phyloP scores from a whole-genome alignment of 2,329 filamentous ascomycete genomes.

The Pyricularia grisea region DNA sequence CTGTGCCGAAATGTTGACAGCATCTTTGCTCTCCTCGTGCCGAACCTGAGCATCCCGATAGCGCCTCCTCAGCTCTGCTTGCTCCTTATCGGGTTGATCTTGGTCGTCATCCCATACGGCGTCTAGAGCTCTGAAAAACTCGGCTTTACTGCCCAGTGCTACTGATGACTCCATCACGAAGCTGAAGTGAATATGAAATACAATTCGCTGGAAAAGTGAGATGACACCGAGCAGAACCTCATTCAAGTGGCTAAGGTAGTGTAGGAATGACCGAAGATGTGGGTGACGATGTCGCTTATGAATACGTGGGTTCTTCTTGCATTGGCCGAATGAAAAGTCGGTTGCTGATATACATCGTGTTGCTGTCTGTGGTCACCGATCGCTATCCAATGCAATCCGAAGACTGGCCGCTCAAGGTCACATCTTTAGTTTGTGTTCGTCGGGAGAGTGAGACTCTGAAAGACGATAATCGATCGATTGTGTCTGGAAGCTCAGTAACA shows the following conservation, averaged over 20 bases:
- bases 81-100: constrained; percentile 20
- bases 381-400: background rate
- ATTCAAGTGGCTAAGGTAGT: background rate
- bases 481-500: too few relatives aligned
- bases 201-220: background rate
- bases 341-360: background rate
- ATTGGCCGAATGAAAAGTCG: background rate
- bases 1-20: background rate
- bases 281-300: background rate
- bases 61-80: constrained; percentile 21
- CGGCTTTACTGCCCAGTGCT: constrained; percentile 27
- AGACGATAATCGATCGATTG: background rate
- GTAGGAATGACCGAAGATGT: background rate
- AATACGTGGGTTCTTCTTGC: background rate
- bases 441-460: background rate
- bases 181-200: background rate
- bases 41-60: constrained; percentile 8
- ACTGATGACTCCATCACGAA: constrained; percentile 8
- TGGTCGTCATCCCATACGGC: constrained; percentile 16
- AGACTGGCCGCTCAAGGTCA: background rate
- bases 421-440: background rate
- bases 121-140: constrained; percentile 34
- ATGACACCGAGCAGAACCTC: background rate
- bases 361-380: background rate
- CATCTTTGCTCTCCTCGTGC: background rate